Base-by-base conservation (phyloP, 2,329 filamentous ascomycete species). In the Cyphellophora attinorum region DNA sequence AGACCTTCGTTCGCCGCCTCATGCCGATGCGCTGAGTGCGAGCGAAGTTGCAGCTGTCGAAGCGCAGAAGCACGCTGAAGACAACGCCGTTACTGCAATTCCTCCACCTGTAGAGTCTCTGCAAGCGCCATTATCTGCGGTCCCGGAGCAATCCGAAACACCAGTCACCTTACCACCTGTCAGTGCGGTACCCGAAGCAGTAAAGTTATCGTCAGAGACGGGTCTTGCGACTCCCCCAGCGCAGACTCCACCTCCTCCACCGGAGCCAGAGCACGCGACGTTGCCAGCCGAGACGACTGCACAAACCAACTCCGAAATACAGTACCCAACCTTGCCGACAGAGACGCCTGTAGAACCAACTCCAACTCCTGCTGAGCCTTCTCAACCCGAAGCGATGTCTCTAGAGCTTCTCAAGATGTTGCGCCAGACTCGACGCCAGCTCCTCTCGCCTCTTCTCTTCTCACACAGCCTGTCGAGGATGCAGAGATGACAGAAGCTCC, bases 401-500 rank as follows among this genome's bases (percentile, higher is more conserved):
- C n/a, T n/a, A n/a, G n/a, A n/a, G n/a, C n/a, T n/a, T 44, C n/a
- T 40, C 38, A 27, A 14, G 43, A 46, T 19, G 40, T 40, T 28
- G 38, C 49, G 13, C 37, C 46, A 5, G 38, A 40, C 18, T 37
- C 45, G 10, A 35, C 39, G 11, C 39, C 40, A 25, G 27, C 44
- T 37, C 37, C 37, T 5, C 29, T 44, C 18, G 27, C 45, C n/a
- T 37, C 47, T 11, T 44, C 50, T 18, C 29, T 49, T 11, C 46
- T 29, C 3, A 12, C 33, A 33, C 29, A 51, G 15, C 28, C 41
- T 8, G 39, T 42, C 11, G 41, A 42, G 25, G 71, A 75, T 38
- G 58, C 69, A 8, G 56, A 63, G 27, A 75, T 76, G 71, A 52
- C 56, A n/a, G 73, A 76, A 42, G 70, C 62, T 2, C 64, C 70